A percentile compares a stretch with the other conserved stretches of the same genome.
Evolutionary conservation across 148 eudicot species (phyloP).

Genomic region (Simmondsia chinensis): DNA sequence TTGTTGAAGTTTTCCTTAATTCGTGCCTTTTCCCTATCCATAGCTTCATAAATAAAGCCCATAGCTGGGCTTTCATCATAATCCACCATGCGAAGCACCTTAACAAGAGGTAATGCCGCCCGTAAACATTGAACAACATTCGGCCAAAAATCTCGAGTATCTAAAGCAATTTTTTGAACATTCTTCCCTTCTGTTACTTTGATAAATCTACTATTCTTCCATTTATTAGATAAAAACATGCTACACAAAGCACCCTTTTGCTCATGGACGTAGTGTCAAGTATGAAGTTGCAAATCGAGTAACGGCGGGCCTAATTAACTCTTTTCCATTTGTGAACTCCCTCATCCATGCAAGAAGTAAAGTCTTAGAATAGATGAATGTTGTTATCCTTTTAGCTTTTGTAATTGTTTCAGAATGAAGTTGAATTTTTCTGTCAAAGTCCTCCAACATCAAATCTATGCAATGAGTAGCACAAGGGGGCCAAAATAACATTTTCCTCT

Average conservation of each 20-base stretch:
- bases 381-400: too few relatives aligned
- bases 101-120: not conserved
- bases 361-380: too few relatives aligned
- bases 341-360: too few relatives aligned
- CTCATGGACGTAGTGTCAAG: slow-evolving; percentile 2
- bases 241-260: not conserved
- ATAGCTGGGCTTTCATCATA: not conserved
- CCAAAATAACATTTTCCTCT: too few relatives aligned
- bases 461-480: too few relatives aligned
- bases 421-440: too few relatives aligned
- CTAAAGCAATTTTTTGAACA: not conserved
- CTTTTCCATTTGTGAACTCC: not conserved
- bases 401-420: too few relatives aligned
- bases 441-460: too few relatives aligned
- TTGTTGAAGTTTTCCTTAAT: slow-evolving; percentile 2
- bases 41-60: too few relatives aligned
- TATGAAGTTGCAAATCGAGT: slow-evolving; percentile 2
- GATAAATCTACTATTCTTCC: not conserved
- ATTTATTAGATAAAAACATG: too few relatives aligned
- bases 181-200: not conserved
- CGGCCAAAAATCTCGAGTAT: not conserved
- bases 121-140: not conserved
- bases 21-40: not conserved
- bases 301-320: not conserved
- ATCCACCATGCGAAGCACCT: slow-evolving; percentile 7